Evolutionary conservation across 2,329 filamentous ascomycete species (phyloP).

Genomic region (Mycosphaerella sp.): DNA sequence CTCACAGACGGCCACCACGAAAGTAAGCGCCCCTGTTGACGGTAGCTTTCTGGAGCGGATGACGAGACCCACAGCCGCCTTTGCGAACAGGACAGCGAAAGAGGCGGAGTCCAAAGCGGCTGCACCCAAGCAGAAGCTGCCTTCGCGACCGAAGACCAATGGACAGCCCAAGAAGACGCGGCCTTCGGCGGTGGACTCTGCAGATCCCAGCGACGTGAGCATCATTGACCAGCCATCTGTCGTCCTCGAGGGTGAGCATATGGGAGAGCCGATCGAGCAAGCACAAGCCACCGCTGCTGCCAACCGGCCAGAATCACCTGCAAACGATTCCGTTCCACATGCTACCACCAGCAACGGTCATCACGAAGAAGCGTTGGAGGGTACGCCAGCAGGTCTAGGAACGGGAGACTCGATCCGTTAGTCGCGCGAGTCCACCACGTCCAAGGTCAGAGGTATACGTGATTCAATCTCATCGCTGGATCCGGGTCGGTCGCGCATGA

Average conservation of each 20-base stretch:
- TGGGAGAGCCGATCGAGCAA: constrained; percentile 2
- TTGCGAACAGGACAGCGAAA: constrained; percentile 56
- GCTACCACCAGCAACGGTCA: constrained; percentile 2
- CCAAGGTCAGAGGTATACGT: neutral
- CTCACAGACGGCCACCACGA: constrained; percentile 33
- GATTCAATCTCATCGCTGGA: constrained; percentile 6
- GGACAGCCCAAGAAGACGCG: constrained; percentile 13
- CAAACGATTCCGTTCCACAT: neutral
- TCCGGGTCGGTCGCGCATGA: constrained; percentile 3
- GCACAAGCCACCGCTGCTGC: constrained; percentile 1
- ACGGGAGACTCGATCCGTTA: constrained; percentile 8
- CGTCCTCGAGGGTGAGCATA: constrained; percentile 3
- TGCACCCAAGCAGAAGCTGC: constrained; percentile 21
- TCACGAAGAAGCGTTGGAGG: constrained; percentile 5
- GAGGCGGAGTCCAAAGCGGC: constrained; percentile 46
- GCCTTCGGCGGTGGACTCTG: constrained; percentile 3
- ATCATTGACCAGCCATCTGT: constrained; percentile 12
- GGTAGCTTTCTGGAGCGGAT: constrained; percentile 72
- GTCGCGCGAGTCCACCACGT: constrained; percentile 1
- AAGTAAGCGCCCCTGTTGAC: constrained; percentile 52
- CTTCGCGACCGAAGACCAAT: constrained; percentile 15
- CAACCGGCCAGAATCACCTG: constrained; percentile 2
- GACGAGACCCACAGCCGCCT: constrained; percentile 69
- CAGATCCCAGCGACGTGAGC: constrained; percentile 2
- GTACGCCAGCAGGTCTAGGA: constrained; percentile 7